Conservation (phyloP, 2,329 filamentous ascomycete species). For the Aspergillus hortae region DNA sequence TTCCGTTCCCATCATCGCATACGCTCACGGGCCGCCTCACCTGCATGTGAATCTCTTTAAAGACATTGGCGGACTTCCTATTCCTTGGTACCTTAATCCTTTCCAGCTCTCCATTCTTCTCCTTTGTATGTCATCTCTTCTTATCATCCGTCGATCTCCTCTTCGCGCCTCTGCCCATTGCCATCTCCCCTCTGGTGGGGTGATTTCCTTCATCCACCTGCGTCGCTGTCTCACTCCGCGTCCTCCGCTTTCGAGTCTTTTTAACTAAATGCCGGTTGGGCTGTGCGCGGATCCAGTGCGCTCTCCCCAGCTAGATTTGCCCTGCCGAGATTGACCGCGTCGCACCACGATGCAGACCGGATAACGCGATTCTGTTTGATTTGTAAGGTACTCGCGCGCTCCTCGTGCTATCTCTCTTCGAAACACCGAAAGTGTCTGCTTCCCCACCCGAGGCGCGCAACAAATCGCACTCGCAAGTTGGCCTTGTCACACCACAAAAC, state of each 20-base stretch:
- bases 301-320: not conserved
- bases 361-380: slow-evolving; percentile 8
- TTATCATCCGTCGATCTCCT: too few species aligned
- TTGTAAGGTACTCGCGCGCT: slow-evolving; percentile 8
- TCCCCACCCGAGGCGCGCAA: too few species aligned
- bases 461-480: too few species aligned
- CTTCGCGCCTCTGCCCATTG: too few species aligned
- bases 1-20: not conserved
- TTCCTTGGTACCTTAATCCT: slow-evolving; percentile 6
- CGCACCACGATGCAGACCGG: slow-evolving; percentile 16
- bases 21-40: not conserved
- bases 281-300: slow-evolving; percentile 3
- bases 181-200: too few species aligned
- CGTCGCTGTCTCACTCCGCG: too few species aligned
- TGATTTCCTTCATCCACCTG: too few species aligned
- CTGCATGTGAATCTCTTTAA: slow-evolving; percentile 11
- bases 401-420: not conserved
- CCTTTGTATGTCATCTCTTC: not conserved
- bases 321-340: slow-evolving; percentile 7
- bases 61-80: slow-evolving; percentile 7
- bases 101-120: not conserved
- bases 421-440: not conserved
- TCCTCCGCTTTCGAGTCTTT: too few species aligned
- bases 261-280: too few species aligned
- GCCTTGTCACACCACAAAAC: too few species aligned